Conservation (phyloP, 495 filamentous ascomycete species). For the Schizothecium vesticola region DNA sequence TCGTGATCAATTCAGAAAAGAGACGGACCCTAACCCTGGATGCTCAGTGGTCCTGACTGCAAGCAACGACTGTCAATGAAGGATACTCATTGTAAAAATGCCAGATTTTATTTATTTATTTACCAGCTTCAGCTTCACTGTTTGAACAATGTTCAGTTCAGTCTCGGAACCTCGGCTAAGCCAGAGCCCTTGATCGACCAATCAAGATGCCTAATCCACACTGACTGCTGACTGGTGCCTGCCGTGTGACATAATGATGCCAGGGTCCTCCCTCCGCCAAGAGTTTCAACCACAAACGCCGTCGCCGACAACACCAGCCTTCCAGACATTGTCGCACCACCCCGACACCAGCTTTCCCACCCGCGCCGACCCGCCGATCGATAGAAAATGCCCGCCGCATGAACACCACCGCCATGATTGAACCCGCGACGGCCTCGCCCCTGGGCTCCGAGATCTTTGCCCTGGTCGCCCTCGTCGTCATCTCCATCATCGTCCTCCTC, state of each 20-base stretch:
- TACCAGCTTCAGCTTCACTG: neutral
- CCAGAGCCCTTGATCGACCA: neutral
- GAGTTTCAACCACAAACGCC: neutral
- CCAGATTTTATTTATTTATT: neutral
- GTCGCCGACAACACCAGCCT: neutral
- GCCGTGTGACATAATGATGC: constrained; percentile 14
- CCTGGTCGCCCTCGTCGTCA: constrained; percentile 59
- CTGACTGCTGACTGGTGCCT: neutral
- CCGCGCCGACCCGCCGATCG: neutral
- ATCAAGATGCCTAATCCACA: neutral
- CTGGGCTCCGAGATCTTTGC: constrained; percentile 56
- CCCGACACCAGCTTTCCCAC: neutral
- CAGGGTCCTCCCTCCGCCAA: neutral
- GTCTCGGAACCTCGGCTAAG: neutral
- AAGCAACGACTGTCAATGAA: neutral
- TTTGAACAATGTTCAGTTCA: neutral
- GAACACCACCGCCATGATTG: constrained; percentile 17
- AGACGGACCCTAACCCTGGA: constrained; percentile 15
- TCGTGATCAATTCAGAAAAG: neutral
- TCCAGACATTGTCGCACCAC: neutral
- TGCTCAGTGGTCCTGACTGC: neutral
- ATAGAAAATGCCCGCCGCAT: constrained; percentile 13
- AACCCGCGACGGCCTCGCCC: constrained; percentile 16
- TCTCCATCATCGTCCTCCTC: constrained; percentile 71
- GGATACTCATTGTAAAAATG: neutral